These are phyloP conservation scores for Ilex aquifolium DNA, from an alignment of 257 asterid genomes.

Conservation along the genomic window DNA sequence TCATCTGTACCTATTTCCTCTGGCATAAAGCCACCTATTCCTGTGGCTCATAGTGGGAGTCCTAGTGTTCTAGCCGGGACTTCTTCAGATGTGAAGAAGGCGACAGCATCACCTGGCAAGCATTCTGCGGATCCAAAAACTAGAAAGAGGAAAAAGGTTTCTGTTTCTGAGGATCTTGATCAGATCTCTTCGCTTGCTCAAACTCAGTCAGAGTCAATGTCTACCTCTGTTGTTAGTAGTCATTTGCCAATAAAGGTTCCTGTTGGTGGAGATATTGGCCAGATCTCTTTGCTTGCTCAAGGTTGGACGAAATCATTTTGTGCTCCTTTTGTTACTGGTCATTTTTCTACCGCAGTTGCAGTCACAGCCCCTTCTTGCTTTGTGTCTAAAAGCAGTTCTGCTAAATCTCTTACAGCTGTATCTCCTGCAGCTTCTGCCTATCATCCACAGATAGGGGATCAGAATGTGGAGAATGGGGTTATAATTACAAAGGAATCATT, in stretches of 20 bases:
- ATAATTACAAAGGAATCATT: constrained; percentile 27
- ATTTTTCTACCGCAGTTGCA: constrained; percentile 62
- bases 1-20: constrained; percentile 38
- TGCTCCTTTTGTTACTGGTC: constrained; percentile 33
- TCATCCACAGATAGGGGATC: constrained; percentile 34
- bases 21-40: constrained; percentile 33
- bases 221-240: constrained; percentile 33
- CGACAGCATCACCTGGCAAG: constrained; percentile 36
- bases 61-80: constrained; percentile 30
- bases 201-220: constrained; percentile 35
- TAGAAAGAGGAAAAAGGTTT: constrained; percentile 71
- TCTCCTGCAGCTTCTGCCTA: constrained; percentile 37
- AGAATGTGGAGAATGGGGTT: constrained; percentile 38
- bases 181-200: constrained; percentile 29
- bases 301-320: constrained; percentile 35
- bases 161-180: constrained; percentile 46
- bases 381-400: constrained; percentile 36
- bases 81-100: constrained; percentile 46
- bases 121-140: constrained; percentile 46
- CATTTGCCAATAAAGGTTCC: constrained; percentile 31
- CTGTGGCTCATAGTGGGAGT: constrained; percentile 35
- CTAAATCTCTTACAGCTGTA: constrained; percentile 29
- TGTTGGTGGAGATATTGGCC: constrained; percentile 38
- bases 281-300: constrained; percentile 35
- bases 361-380: constrained; percentile 43